A percentile compares a stretch with the other conserved stretches of the same genome.
phyloP scores from a whole-genome alignment of 345 rosid species.

The Geranium brycei region DNA sequence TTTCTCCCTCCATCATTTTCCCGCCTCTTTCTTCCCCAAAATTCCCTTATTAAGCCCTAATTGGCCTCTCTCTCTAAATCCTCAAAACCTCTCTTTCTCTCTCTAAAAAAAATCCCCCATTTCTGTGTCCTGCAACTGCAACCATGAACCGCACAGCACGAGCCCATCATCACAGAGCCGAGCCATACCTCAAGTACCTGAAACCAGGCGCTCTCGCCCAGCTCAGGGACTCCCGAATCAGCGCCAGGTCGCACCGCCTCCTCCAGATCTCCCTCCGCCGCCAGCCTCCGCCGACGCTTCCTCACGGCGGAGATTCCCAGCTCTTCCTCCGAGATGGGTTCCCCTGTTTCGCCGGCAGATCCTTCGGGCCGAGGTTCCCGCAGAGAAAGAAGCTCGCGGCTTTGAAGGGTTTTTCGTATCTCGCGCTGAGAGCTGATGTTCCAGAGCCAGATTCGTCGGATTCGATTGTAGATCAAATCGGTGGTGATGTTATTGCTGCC shows the following conservation, averaged over 20 bases:
- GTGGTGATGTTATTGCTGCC: constrained; percentile 15
- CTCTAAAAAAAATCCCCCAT: not conserved
- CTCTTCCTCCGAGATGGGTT: constrained; percentile 2
- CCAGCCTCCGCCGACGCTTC: constrained; percentile 7
- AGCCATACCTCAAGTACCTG: constrained; percentile 27
- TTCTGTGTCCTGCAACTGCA: not conserved
- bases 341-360: constrained; percentile 20
- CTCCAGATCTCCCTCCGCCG: constrained; percentile 8
- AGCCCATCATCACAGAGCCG: constrained; percentile 1
- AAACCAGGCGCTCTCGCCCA: constrained; percentile 47
- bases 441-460: constrained; percentile 17
- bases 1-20: too few species aligned
- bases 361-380: constrained; percentile 28
- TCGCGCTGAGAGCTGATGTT: constrained; percentile 7
- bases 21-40: too few species aligned
- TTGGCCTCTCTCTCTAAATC: not conserved
- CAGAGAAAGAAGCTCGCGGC: constrained; percentile 41
- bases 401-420: constrained; percentile 16
- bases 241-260: constrained; percentile 31
- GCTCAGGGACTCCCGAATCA: constrained; percentile 37
- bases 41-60: too few species aligned
- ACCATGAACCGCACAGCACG: constrained; percentile 23
- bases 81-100: not conserved
- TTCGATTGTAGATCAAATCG: constrained; percentile 17
- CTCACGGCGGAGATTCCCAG: not conserved